Percentiles rank a stretch among this genome's conserved stretches.
phyloP scores from a whole-genome alignment of 116 monocot species.

The Phalaenopsis hybrid region DNA sequence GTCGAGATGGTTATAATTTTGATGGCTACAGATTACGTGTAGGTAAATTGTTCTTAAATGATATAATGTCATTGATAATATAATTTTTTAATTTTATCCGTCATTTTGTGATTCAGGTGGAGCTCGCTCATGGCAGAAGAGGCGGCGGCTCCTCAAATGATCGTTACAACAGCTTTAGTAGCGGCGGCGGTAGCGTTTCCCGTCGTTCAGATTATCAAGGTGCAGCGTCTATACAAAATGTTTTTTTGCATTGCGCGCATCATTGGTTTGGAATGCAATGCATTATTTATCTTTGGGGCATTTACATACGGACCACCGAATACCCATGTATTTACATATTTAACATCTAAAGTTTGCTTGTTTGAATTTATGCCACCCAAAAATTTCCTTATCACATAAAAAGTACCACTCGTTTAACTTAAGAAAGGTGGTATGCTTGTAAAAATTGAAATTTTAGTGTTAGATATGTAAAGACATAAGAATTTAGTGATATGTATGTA shows the following conservation, averaged over 20 bases:
- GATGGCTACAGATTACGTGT: slow-evolving; percentile 63
- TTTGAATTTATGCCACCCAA: too few relatives aligned
- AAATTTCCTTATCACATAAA: too few relatives aligned
- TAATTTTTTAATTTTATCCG: neutral
- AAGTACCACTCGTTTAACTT: too few relatives aligned
- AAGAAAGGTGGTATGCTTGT: too few relatives aligned
- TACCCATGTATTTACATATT: too few relatives aligned
- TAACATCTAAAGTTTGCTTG: too few relatives aligned
- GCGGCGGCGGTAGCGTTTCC: slow-evolving; percentile 52
- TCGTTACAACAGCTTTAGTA: slow-evolving; percentile 40
- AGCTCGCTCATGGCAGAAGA: slow-evolving; percentile 91
- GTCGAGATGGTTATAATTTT: slow-evolving; percentile 95
- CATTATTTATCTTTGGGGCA: neutral
- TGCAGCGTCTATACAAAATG: neutral
- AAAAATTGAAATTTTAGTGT: too few relatives aligned
- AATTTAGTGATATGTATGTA: too few relatives aligned
- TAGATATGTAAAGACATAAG: too few relatives aligned
- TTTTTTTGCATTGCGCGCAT: neutral
- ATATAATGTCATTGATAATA: neutral
- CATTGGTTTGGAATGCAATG: neutral
- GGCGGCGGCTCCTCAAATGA: slow-evolving; percentile 63
- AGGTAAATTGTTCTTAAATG: neutral
- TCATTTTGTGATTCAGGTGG: slow-evolving; percentile 43
- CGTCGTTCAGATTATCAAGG: slow-evolving; percentile 82
- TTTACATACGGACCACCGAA: too few relatives aligned